Evolutionary conservation across 805 yeast genomes (phyloP).

Genomic region (Wickerhamiella allomyrinae): DNA sequence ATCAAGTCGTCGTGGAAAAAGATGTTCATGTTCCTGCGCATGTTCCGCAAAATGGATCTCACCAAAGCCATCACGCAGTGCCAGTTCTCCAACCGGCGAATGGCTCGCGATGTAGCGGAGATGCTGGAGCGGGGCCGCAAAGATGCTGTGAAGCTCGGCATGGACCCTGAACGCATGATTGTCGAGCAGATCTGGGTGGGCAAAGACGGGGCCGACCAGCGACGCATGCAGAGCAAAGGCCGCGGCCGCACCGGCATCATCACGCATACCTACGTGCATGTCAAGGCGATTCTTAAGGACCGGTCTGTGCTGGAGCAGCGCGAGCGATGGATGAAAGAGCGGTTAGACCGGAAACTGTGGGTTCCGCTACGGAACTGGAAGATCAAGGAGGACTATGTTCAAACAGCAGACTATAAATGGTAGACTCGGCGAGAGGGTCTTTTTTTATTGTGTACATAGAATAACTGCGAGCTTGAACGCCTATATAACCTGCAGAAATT

Average conservation of each 20-base stretch:
- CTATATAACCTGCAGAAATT: no score
- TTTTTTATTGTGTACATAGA: not conserved
- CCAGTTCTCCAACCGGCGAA: constrained; percentile 70
- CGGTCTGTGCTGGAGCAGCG: constrained; percentile 44
- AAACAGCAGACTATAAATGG: constrained; percentile 26
- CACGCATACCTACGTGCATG: constrained; percentile 63
- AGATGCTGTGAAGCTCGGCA: constrained; percentile 48
- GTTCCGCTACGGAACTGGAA: constrained; percentile 25
- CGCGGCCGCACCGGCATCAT: constrained; percentile 80
- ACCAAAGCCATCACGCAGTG: constrained; percentile 80
- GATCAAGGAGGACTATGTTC: constrained; percentile 27
- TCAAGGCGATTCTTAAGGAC: constrained; percentile 61
- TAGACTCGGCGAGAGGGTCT: constrained; percentile 10
- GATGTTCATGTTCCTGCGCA: constrained; percentile 64
- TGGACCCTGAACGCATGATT: constrained; percentile 48
- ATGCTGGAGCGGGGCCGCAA: constrained; percentile 57
- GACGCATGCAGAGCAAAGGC: constrained; percentile 69
- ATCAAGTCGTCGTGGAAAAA: constrained; percentile 81
- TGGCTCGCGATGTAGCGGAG: constrained; percentile 65
- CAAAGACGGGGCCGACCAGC: constrained; percentile 62
- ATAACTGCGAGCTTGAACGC: no score
- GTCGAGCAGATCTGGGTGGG: constrained; percentile 83
- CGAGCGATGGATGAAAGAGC: constrained; percentile 32
- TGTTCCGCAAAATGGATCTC: constrained; percentile 56
- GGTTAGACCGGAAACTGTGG: constrained; percentile 38